Conservation (phyloP, 306 rosid genomes). For the Lotus japonicus region DNA sequence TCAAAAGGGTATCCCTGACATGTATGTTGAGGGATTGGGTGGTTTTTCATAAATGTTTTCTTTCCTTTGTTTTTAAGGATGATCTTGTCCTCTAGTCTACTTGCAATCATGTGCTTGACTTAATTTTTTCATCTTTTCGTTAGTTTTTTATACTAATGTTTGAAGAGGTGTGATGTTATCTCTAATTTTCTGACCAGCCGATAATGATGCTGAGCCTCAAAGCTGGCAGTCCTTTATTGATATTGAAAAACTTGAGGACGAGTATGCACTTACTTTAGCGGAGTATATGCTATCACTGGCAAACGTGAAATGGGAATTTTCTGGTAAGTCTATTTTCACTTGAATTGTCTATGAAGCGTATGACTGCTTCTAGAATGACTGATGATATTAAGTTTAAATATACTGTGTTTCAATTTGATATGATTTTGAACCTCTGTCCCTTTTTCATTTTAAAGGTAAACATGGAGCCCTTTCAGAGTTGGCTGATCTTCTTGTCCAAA, state of each 20-base stretch:
- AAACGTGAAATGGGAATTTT: slow-evolving; percentile 60
- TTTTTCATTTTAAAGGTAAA: slow-evolving; percentile 38
- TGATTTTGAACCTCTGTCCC: neutral
- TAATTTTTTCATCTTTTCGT: slow-evolving; percentile 8
- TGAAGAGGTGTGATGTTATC: slow-evolving; percentile 17
- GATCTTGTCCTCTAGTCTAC: neutral
- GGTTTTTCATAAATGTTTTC: neutral
- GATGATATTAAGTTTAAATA: slow-evolving; percentile 4
- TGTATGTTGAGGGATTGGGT: neutral
- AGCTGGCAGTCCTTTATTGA: slow-evolving; percentile 44
- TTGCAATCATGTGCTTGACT: neutral
- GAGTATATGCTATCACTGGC: slow-evolving; percentile 70
- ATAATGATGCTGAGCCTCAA: slow-evolving; percentile 43
- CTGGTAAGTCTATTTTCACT: slow-evolving; percentile 47
- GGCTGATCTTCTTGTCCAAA: slow-evolving; percentile 72
- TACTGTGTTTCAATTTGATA: neutral
- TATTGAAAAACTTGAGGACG: slow-evolving; percentile 73
- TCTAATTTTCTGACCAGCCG: slow-evolving; percentile 29
- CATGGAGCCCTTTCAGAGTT: slow-evolving; percentile 54
- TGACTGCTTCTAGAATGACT: neutral
- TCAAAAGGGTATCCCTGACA: neutral
- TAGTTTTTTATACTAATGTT: neutral
- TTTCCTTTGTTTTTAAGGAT: neutral
- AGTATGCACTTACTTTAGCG: slow-evolving; percentile 77
- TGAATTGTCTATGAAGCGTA: neutral